These are phyloP conservation scores for Rhizophagus sp. DNA, from an alignment of 192 early-diverging fungal genomes.

Conservation along the genomic window DNA sequence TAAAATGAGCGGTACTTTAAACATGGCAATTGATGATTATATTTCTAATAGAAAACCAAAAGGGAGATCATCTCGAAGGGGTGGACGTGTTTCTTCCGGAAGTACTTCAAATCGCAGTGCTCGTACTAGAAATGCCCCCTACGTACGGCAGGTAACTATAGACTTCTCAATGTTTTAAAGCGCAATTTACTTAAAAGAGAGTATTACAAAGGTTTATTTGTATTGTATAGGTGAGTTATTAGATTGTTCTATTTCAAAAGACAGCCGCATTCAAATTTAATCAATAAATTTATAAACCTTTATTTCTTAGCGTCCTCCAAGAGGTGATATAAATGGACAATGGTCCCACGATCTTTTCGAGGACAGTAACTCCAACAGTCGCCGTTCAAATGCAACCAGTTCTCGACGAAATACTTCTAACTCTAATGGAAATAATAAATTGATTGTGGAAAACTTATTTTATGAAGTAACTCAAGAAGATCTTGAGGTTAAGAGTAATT, in stretches of 20 bases:
- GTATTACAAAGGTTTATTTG: not conserved
- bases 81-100: not conserved
- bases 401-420: not conserved
- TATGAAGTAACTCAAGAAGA: conserved; percentile 61
- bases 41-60: not conserved
- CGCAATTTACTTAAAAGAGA: not conserved
- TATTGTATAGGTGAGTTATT: not conserved
- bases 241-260: not conserved
- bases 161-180: not conserved
- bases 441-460: conserved; percentile 55
- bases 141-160: conserved; percentile 21
- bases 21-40: conserved; percentile 29
- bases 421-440: conserved; percentile 33
- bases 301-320: conserved; percentile 11
- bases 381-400: not conserved
- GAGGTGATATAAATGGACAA: conserved; percentile 24
- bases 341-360: conserved; percentile 32
- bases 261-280: not conserved
- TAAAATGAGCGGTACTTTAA: conserved; percentile 15
- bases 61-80: conserved; percentile 7
- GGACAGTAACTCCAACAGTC: conserved; percentile 1
- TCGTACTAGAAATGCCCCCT: conserved; percentile 25
- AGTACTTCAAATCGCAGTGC: not conserved
- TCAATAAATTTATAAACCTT: not conserved
- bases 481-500: conserved; percentile 39